Percentiles rank a stretch among this genome's conserved stretches.
Evolutionary conservation across 805 yeast genomes (phyloP).

Genomic region (Cyberlindnera mycetangii): DNA sequence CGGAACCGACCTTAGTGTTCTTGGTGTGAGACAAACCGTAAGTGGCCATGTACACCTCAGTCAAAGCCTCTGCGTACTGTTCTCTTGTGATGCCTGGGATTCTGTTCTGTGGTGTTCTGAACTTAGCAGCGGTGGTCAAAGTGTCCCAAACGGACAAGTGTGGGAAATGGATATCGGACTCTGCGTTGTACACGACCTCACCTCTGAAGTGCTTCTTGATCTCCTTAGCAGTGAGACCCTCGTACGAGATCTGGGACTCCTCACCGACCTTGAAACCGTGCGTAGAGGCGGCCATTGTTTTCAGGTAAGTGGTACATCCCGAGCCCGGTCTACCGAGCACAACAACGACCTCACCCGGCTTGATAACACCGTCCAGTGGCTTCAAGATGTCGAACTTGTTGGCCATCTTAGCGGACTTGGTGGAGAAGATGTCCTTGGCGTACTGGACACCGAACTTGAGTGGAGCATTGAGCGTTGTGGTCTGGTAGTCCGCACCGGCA

Average conservation of each 20-base stretch:
- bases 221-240: slow-evolving; percentile 44
- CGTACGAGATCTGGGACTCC: slow-evolving; percentile 46
- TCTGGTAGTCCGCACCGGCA: slow-evolving; percentile 61
- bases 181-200: slow-evolving; percentile 63
- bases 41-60: slow-evolving; percentile 52
- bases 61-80: slow-evolving; percentile 44
- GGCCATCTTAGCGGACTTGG: slow-evolving; percentile 24
- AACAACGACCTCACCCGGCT: slow-evolving; percentile 67
- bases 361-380: slow-evolving; percentile 52
- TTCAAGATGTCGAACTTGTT: slow-evolving; percentile 44
- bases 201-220: slow-evolving; percentile 51
- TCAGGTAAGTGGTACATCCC: slow-evolving; percentile 62
- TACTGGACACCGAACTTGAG: slow-evolving; percentile 22
- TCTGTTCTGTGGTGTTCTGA: slow-evolving; percentile 57
- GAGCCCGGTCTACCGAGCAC: slow-evolving; percentile 81
- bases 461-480: slow-evolving; percentile 49
- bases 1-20: slow-evolving; percentile 65
- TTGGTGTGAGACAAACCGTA: slow-evolving; percentile 52
- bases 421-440: slow-evolving; percentile 17
- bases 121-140: slow-evolving; percentile 48
- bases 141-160: slow-evolving; percentile 62
- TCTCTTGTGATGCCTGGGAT: slow-evolving; percentile 49
- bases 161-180: slow-evolving; percentile 62
- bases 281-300: slow-evolving; percentile 52
- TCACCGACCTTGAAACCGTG: slow-evolving; percentile 50